These are phyloP conservation scores for Exophiala lecanii-corni DNA, from an alignment of 2,329 filamentous ascomycete species.

Conservation along the genomic window DNA sequence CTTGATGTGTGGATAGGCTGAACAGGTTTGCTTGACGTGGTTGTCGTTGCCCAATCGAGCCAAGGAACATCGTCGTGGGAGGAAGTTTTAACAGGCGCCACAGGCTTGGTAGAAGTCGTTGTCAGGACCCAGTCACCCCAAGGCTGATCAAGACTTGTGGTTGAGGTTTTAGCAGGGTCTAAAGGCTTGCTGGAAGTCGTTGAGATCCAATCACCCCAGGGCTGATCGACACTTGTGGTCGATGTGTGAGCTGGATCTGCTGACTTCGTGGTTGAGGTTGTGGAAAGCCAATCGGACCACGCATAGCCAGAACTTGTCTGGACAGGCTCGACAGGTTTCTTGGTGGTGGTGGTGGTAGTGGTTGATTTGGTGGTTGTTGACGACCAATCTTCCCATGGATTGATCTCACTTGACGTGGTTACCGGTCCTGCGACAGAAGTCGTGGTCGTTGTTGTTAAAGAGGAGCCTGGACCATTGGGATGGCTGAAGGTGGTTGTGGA, in stretches of 20 bases:
- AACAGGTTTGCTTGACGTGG: not conserved
- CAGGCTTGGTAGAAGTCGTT: not conserved
- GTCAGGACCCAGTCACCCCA: not conserved
- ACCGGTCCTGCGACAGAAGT: not conserved
- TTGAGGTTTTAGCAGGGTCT: conserved; percentile 27
- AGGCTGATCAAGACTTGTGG: conserved; percentile 3
- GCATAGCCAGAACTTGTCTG: not conserved
- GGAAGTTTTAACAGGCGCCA: not conserved
- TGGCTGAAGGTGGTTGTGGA: conserved; percentile 5
- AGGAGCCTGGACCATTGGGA: not conserved
- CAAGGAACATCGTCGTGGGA: not conserved
- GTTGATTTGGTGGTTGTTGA: conserved; percentile 7
- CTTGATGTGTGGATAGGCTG: not conserved
- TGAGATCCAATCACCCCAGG: conserved; percentile 35
- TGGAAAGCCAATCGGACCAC: not conserved
- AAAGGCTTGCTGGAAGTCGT: conserved; percentile 42
- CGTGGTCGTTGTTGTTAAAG: conserved; percentile 4
- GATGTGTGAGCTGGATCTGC: conserved; percentile 2
- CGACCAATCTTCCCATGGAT: conserved; percentile 9
- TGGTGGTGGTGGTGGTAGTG: conserved; percentile 9
- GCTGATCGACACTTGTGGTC: conserved; percentile 4
- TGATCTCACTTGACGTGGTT: conserved; percentile 5
- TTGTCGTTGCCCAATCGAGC: not conserved
- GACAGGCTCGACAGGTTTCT: conserved; percentile 2
- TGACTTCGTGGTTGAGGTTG: conserved; percentile 4